Evolutionary conservation across 2,329 filamentous ascomycete species (phyloP), one percentile per base, ranked within the genome.

Genomic region (Juglanconis sp.): DNA sequence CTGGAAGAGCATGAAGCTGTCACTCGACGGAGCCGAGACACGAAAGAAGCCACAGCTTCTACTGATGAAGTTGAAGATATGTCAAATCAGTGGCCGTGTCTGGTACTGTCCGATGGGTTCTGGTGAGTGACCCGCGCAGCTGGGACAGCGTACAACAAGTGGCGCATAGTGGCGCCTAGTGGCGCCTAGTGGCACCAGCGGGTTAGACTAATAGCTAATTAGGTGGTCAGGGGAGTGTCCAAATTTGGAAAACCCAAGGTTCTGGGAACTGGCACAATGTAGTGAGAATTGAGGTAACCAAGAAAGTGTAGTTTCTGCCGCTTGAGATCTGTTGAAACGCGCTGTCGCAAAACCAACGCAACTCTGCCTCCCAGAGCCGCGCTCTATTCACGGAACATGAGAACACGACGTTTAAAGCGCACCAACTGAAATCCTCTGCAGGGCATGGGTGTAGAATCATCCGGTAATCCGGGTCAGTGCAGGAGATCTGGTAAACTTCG

Each of bases 401-500:
- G 9, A 35, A 42, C 24, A 34, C 35, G 51, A 60, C 40, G 5
- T 57, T 10, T n/a, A 52, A 49, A 38, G 42, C 10, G 35, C 47
- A 8, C 35, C 46, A 50, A 11, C 24, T 34, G 35, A 40, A 24
- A 46, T 24, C n/a, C n/a, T 42, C 54, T 50, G 47, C 36, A 49
- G 52, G 60, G 44, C 42, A 9, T 17, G 30, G 38, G 46, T 24
- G 42, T 32, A 30, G 11, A 6, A 38, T 42, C 46, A 38, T 54
- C 60, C 56, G 35, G 48, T 35, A 35, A 32, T 30, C 35, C 56
- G 51, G 48, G 47, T 57, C 44, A 49, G 15, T 46, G 54, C 49
- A 61, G n/a, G 10, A 56, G n/a, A 48, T 31, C 52, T 62, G 52
- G 52, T 55, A 56, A 56, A 47, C 53, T 24, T 15, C n/a, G 1